Percentiles rank a stretch among this genome's conserved stretches.
phyloP scores from a whole-genome alignment of 768 basidiomycete genomes.

The Collybiopsis confluens region DNA sequence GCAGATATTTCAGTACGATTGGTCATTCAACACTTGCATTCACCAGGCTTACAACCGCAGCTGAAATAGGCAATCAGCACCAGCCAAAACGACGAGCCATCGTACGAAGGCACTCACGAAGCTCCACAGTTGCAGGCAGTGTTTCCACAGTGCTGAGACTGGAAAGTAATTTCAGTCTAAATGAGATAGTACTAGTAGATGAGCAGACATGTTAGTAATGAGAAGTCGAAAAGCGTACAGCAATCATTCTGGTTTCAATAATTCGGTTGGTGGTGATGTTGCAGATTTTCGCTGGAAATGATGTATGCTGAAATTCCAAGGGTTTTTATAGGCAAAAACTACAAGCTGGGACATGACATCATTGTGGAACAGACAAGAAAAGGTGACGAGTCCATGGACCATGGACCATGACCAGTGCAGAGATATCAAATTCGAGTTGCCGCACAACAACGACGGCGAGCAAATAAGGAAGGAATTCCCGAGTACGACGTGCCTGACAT shows the following conservation, averaged over 20 bases:
- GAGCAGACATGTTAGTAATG: too few relatives aligned
- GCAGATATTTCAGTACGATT: too few relatives aligned
- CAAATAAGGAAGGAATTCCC: too few relatives aligned
- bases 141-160: constrained; percentile 5
- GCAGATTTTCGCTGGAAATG: neutral
- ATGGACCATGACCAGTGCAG: too few relatives aligned
- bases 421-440: too few relatives aligned
- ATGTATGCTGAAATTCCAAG: neutral
- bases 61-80: neutral
- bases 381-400: too few relatives aligned
- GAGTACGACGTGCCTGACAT: too few relatives aligned
- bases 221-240: neutral
- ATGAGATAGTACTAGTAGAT: neutral
- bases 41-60: constrained; percentile 4
- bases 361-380: too few relatives aligned
- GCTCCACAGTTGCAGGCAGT: constrained; percentile 1
- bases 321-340: too few relatives aligned
- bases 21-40: constrained; percentile 3
- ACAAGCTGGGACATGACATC: too few relatives aligned
- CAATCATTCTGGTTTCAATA: neutral
- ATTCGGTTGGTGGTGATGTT: neutral
- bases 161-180: constrained; percentile 1
- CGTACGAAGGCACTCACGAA: neutral
- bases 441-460: too few relatives aligned
- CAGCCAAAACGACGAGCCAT: neutral